Evolutionary conservation across 257 asterid genomes (phyloP), one percentile per base, ranked within the genome.

Genomic region (Nicotiana noctiflora): DNA sequence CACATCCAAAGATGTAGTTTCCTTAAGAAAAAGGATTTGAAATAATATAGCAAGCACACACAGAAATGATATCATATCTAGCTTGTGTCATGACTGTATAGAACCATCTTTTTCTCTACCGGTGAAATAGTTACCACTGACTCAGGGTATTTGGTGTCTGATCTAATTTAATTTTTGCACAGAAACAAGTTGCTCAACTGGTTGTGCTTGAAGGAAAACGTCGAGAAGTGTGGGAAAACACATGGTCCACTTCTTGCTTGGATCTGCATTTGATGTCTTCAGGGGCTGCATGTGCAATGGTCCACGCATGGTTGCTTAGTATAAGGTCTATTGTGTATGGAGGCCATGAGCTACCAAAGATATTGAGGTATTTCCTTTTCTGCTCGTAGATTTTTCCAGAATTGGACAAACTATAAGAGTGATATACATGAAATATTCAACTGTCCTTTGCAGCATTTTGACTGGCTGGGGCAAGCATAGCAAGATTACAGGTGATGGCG

Each of bases 391-490:
- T 7, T 14, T 77, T 23, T 57, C 19, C 34, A 25, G 29, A 7
- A 11, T 32, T 5, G 0, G 25, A 23, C 66, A 44, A 52, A 77
- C 52, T 0, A 19, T 61, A 55, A 56, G 23, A 77, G 13, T 77
- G 15, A 76, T 21, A n/a, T 60, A 31, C 31, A 55, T 4, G 40
- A 4, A 59, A 40, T 62, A 37, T 9, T 13, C 15, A 5, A 68
- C 51, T 60, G 59, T 31, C 14, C 15, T 25, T 27, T 31, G 61
- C 95, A 95, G 99, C 90, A 95, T 95, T 70, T 87, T 93, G 85
- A 95, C 99, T 1, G 99, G 99, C 56, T 95, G 99, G 99, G 99
- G 99, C 53, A 95, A 95, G 88, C 99, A 95, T 90, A 95, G 99
- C 93, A 95, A 95, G 81, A 89, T 93, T 27, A 94, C 92, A 40